Evolutionary conservation across 371 early-diverging fungal species (phyloP), one percentile per base, ranked within the genome.

Genomic region (Mucor irregularis): DNA sequence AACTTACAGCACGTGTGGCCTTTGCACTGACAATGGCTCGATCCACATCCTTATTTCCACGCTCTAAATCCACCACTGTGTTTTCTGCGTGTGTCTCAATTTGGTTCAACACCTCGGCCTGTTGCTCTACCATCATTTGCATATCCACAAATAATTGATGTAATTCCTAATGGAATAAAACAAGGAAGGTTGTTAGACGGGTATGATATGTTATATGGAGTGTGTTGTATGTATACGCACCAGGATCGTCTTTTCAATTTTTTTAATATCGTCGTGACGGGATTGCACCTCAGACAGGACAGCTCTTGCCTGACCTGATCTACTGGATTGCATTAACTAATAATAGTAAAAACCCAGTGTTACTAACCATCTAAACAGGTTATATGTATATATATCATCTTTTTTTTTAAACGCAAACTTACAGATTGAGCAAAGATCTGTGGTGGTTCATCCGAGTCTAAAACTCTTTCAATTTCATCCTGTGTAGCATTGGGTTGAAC

Each of bases 111-210:
- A 85, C 62, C 34, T 86, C 87, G 26, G 85, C 92, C 65, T 92
- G 93, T 11, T 86, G 85, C 22, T 86, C 84, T 5, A 93, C 90
- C 58, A 92, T 76, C 49, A 90, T 89, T 50, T 90, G 84, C 92
- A 94, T 91, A 66, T 94, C 94, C 49, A 88, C 81, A 66, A 92
- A 94, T 54, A 94, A 69, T 73, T 91, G 87, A 68, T 91, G 91
- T 44, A 94, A 68, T 79, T 94, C 93, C 87, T 90, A 69, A 26
- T n/a, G n/a, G n/a, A n/a, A n/a, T n/a, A n/a, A n/a, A n/a, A n/a
- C n/a, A 10, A 5, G 13, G 13, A n/a, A n/a, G n/a, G n/a, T n/a
- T n/a, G n/a, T n/a, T n/a, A n/a, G n/a, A n/a, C n/a, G n/a, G n/a
- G n/a, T n/a, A n/a, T n/a, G n/a, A n/a, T n/a, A n/a, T n/a, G n/a